A percentile compares a stretch with the other conserved stretches of the same genome.
These are phyloP conservation scores for Moricandia moricandioides DNA, from an alignment of 345 rosid species.

Conservation along the genomic window DNA sequence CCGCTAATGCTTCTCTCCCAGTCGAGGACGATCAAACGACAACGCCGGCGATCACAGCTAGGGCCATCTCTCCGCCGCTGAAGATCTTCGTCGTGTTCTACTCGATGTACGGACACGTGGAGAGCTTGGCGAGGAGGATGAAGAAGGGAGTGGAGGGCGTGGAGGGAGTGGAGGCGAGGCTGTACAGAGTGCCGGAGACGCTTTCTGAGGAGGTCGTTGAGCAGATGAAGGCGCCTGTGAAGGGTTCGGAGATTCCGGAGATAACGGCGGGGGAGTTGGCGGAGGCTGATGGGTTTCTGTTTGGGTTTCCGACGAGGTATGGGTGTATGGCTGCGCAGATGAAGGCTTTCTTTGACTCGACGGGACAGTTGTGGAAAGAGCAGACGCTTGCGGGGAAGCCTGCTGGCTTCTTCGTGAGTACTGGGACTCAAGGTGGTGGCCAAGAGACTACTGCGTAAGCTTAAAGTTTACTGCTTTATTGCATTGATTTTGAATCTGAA, in stretches of 20 bases:
- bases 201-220: slow-evolving; percentile 50
- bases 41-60: slow-evolving; percentile 17
- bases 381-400: slow-evolving; percentile 80
- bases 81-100: slow-evolving; percentile 56
- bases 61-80: slow-evolving; percentile 29
- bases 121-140: slow-evolving; percentile 62
- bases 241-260: slow-evolving; percentile 49
- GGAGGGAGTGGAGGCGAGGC: slow-evolving; percentile 54
- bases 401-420: slow-evolving; percentile 79
- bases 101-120: slow-evolving; percentile 81
- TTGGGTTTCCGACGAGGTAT: slow-evolving; percentile 81
- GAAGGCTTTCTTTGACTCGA: slow-evolving; percentile 73
- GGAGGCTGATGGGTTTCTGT: slow-evolving; percentile 58
- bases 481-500: background rate
- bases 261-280: slow-evolving; percentile 52
- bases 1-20: slow-evolving; percentile 43
- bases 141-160: slow-evolving; percentile 64
- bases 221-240: slow-evolving; percentile 55
- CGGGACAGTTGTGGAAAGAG: slow-evolving; percentile 61
- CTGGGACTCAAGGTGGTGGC: slow-evolving; percentile 89
- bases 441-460: slow-evolving; percentile 89
- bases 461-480: background rate
- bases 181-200: slow-evolving; percentile 66
- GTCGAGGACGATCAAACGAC: slow-evolving; percentile 36
- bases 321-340: slow-evolving; percentile 85